Percentiles rank a stretch among this genome's conserved stretches.
These are phyloP conservation scores for Clausena lansium DNA, from an alignment of 345 rosid genomes.

Conservation along the genomic window DNA sequence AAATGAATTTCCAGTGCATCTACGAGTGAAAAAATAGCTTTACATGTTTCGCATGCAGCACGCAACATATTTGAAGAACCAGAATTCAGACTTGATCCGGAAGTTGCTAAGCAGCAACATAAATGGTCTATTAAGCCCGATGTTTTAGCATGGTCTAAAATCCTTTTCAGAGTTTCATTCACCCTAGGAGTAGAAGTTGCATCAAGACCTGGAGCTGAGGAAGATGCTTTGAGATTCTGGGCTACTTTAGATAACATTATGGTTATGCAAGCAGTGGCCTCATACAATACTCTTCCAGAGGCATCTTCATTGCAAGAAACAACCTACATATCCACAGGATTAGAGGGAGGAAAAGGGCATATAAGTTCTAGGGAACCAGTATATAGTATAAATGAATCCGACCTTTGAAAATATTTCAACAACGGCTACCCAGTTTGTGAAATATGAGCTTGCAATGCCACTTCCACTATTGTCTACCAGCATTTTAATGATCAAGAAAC, in stretches of 20 bases:
- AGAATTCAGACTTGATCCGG: slow-evolving; percentile 76
- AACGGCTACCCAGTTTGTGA: slow-evolving; percentile 86
- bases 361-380: slow-evolving; percentile 1
- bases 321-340: slow-evolving; percentile 46
- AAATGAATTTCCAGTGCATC: slow-evolving; percentile 61
- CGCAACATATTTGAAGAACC: slow-evolving; percentile 76
- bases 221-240: slow-evolving; percentile 47
- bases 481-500: slow-evolving; percentile 59
- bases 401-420: slow-evolving; percentile 87
- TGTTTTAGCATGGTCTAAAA: slow-evolving; percentile 76
- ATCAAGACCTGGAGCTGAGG: slow-evolving; percentile 37
- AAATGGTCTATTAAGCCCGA: slow-evolving; percentile 75
- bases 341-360: slow-evolving; percentile 9
- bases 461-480: slow-evolving; percentile 53
- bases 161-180: slow-evolving; percentile 48
- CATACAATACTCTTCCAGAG: slow-evolving; percentile 65
- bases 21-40: slow-evolving; percentile 72
- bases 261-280: slow-evolving; percentile 68
- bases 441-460: slow-evolving; percentile 46
- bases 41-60: slow-evolving; percentile 82
- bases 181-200: slow-evolving; percentile 37
- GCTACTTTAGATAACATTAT: slow-evolving; percentile 57
- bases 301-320: slow-evolving; percentile 58
- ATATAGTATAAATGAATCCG: slow-evolving; percentile 13
- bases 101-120: slow-evolving; percentile 74